These are phyloP conservation scores for Choiromyces venosus DNA, from an alignment of 495 filamentous ascomycete species.

Conservation along the genomic window DNA sequence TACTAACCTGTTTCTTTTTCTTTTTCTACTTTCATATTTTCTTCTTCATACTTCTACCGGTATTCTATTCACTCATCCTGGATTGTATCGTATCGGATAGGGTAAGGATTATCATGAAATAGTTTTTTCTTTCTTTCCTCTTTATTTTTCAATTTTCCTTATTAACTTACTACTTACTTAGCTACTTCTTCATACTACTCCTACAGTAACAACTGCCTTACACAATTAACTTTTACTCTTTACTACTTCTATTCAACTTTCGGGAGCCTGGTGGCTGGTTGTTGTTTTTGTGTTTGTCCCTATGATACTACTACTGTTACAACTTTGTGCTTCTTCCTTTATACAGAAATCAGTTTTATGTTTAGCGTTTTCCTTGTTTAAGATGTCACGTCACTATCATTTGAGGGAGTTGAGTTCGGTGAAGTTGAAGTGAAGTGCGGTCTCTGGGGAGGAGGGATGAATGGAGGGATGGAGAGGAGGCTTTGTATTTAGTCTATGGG, in stretches of 20 bases:
- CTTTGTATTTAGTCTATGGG: slow-evolving; percentile 1
- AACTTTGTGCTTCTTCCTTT: neutral
- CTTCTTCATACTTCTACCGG: neutral
- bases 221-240: neutral
- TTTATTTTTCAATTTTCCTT: slow-evolving; percentile 43
- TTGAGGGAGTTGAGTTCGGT: neutral
- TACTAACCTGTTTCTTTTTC: slow-evolving; percentile 16
- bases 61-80: neutral
- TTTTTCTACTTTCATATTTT: slow-evolving; percentile 22
- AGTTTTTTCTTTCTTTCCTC: slow-evolving; percentile 44
- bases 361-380: neutral
- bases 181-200: neutral
- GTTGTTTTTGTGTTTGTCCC: neutral
- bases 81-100: neutral
- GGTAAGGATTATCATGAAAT: slow-evolving; percentile 1
- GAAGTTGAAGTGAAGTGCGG: neutral
- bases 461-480: too few species aligned
- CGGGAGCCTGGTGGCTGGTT: neutral
- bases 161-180: slow-evolving; percentile 3
- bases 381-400: neutral
- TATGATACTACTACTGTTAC: neutral
- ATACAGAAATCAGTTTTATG: neutral
- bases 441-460: neutral
- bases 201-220: too few species aligned
- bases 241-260: neutral